A percentile compares a stretch with the other conserved stretches of the same genome.
These are phyloP conservation scores for Urtica urens DNA, from an alignment of 306 rosid genomes.

Conservation along the genomic window DNA sequence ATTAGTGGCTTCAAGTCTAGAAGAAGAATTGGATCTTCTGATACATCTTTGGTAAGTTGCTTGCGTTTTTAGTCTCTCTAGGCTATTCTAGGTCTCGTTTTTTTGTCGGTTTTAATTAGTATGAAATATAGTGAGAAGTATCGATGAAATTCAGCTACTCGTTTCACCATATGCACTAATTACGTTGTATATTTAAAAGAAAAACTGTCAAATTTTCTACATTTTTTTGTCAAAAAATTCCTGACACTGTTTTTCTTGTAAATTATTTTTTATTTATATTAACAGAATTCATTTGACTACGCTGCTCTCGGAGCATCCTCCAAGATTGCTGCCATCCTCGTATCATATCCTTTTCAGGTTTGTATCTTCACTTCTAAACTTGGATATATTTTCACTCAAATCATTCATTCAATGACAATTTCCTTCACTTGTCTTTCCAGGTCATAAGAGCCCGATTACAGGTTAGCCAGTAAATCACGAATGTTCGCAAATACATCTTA, in stretches of 20 bases:
- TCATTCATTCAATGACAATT: constrained; percentile 13
- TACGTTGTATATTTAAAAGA: no score
- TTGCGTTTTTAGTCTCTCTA: constrained; percentile 5
- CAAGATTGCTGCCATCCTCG: constrained; percentile 55
- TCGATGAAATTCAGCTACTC: no score
- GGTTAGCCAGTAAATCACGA: constrained; percentile 13
- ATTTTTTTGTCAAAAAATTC: no score
- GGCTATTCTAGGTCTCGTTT: neutral
- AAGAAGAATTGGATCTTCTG: constrained; percentile 29
- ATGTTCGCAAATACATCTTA: neutral
- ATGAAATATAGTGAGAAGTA: no score
- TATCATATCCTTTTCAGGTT: constrained; percentile 92
- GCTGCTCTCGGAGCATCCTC: constrained; percentile 82
- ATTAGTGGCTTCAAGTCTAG: constrained; percentile 45
- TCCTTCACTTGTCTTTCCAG: constrained; percentile 19
- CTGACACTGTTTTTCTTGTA: no score
- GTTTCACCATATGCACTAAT: no score
- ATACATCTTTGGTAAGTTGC: constrained; percentile 44
- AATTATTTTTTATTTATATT: constrained; percentile 2
- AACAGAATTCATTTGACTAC: constrained; percentile 72
- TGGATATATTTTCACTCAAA: neutral
- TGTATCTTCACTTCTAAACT: constrained; percentile 4
- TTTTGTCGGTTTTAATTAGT: no score
- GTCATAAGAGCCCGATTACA: constrained; percentile 47
- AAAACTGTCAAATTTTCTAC: no score